These are phyloP conservation scores for Fusarium marasasianum DNA, from an alignment of 2,329 filamentous ascomycete genomes.

Conservation along the genomic window DNA sequence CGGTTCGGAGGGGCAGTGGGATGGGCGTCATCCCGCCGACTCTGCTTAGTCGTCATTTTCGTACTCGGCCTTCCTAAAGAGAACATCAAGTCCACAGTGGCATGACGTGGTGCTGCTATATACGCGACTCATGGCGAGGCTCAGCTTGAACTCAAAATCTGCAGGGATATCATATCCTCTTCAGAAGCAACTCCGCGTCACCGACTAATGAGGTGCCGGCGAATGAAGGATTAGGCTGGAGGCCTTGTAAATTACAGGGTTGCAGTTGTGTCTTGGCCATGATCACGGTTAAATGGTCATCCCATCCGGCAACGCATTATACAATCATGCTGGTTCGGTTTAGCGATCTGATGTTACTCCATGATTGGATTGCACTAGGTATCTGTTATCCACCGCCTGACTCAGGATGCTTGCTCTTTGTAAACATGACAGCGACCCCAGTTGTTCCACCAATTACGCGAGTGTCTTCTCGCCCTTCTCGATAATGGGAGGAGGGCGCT, in stretches of 20 bases:
- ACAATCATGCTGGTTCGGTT: not conserved
- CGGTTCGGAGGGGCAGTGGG: not conserved
- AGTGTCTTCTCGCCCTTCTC: slow-evolving; percentile 17
- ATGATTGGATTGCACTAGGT: not conserved
- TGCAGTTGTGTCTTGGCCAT: no score
- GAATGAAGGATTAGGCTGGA: no score
- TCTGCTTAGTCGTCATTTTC: not conserved
- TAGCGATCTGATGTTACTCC: not conserved
- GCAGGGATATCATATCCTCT: not conserved
- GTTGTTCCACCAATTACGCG: not conserved
- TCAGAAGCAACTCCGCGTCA: no score
- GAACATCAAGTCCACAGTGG: no score
- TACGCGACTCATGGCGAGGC: not conserved
- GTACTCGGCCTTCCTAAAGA: not conserved
- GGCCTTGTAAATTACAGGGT: no score
- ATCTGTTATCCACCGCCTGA: not conserved
- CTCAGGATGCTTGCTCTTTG: not conserved
- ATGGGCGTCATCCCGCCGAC: not conserved
- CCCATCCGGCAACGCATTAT: no score
- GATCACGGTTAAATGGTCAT: no score
- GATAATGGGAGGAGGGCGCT: slow-evolving; percentile 3
- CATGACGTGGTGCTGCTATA: no score
- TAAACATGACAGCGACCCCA: not conserved
- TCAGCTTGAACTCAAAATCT: not conserved
- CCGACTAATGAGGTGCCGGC: no score